Base-by-base conservation (phyloP, 495 filamentous ascomycete species). In the Pyrenopolyporus hunteri region DNA sequence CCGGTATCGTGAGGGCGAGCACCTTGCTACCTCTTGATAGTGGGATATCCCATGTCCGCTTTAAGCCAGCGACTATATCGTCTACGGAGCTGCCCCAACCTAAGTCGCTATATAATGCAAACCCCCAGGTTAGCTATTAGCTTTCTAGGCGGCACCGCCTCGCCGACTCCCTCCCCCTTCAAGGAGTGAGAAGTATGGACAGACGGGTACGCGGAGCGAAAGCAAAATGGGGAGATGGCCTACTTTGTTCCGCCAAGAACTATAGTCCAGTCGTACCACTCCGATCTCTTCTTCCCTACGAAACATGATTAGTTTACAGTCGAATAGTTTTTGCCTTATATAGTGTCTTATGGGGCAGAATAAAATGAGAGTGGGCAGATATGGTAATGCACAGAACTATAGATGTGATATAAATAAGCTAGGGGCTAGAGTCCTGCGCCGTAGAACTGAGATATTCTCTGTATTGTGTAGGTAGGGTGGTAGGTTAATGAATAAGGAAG, bases 161-260 rank as follows among this genome's bases (percentile, higher is more conserved):
- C 13, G 17, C 25, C 7, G 3, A 32, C 22, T 2, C 8, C 7
- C 6, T 16, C 22, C 8, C 16, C 9, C 8, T 13, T 49, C 10
- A 10, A 35, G 17, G 25, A 9, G 25, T 7, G 14, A 20, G 2
- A 29, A 6, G 13, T 28, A 17, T 1, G 26, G 13, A 29, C 13
- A 10, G 4, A 19, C 6, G 7, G 26, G 9, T 13, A 13, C n/a
- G 8, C 19, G 14, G 2, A 43, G 9, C 9, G 6, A 13, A 35
- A 6, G 1, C 17, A n/a, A 37, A 7, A 14, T 17, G 45, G 3
- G 26, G 16, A 19, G 7, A 1, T 22, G 4, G 58, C 76, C 4
- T 72, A 83, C 80, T 87, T 87, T 25, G 83, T 87, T 1, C 83
- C 85, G 6, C 83, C 85, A 14, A 87, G 74, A 5, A 85, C 71